Conservation (phyloP, 306 rosid genomes). For the Gleditsia sinensis region DNA sequence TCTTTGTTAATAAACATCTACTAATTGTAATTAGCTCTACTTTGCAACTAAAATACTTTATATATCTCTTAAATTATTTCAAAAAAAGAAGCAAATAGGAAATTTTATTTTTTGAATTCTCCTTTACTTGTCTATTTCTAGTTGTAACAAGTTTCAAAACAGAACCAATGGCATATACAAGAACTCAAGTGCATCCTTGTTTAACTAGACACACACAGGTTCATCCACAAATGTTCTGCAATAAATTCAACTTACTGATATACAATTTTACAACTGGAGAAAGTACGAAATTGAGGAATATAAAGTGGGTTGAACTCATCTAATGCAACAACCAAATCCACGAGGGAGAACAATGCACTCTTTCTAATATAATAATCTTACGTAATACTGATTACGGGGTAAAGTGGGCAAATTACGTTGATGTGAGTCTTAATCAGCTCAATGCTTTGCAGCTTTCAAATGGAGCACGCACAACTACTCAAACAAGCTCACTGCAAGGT, state of each 20-base stretch:
- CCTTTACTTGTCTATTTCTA: too few species aligned
- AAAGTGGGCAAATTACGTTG: conserved; percentile 31
- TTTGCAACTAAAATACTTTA: too few species aligned
- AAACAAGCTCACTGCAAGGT: too few species aligned
- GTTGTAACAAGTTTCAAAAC: too few species aligned
- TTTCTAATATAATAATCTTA: conserved; percentile 2
- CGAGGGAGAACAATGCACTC: conserved; percentile 17
- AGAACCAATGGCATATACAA: not conserved
- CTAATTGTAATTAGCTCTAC: too few species aligned
- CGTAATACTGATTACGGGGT: conserved; percentile 9
- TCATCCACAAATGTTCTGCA: too few species aligned
- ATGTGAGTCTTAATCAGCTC: conserved; percentile 13
- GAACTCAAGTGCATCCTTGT: not conserved
- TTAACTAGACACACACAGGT: not conserved
- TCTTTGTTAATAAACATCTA: too few species aligned
- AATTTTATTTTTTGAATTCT: too few species aligned
- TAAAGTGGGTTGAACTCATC: conserved; percentile 13
- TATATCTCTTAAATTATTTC: too few species aligned
- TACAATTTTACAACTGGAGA: conserved; percentile 17
- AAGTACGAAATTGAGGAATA: not conserved
- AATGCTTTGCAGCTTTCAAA: conserved; percentile 20
- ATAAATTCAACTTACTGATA: conserved; percentile 1
- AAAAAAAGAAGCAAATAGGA: too few species aligned
- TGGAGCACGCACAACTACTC: conserved; percentile 41
- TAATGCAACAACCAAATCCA: conserved; percentile 22